phyloP scores from a whole-genome alignment of 345 rosid genomes.

The Theobroma cacao region DNA sequence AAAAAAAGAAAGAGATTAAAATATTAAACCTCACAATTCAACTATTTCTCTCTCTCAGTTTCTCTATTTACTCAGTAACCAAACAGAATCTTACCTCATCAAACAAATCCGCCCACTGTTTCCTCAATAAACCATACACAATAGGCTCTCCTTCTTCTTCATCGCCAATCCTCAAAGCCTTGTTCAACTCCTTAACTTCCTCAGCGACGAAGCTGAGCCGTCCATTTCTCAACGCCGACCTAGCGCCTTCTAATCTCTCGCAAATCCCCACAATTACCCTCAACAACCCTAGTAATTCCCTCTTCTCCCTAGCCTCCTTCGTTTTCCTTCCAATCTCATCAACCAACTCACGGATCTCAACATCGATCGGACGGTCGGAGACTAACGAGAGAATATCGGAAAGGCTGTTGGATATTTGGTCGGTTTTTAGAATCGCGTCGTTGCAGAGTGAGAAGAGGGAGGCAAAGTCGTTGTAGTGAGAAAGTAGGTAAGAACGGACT shows the following conservation, averaged over 20 bases:
- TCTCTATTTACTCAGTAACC: conserved; percentile 17
- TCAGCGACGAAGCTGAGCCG: conserved; percentile 69
- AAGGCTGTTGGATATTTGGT: conserved; percentile 40
- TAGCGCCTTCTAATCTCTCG: conserved; percentile 61
- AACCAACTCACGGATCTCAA: conserved; percentile 55
- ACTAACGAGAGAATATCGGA: conserved; percentile 48
- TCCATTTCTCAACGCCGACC: conserved; percentile 56
- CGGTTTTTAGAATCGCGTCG: conserved; percentile 59
- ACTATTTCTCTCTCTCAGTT: conserved; percentile 11
- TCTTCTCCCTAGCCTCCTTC: conserved; percentile 60
- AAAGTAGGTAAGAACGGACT: conserved; percentile 75
- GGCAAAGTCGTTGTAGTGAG: conserved; percentile 76
- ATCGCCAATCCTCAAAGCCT: conserved; percentile 61
- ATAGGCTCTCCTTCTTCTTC: conserved; percentile 71
- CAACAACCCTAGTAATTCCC: conserved; percentile 61
- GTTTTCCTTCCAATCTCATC: conserved; percentile 53
- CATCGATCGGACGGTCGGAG: conserved; percentile 61
- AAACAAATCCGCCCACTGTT: conserved; percentile 76
- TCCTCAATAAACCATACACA: conserved; percentile 63
- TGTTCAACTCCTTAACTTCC: conserved; percentile 66
- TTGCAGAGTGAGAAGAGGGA: conserved; percentile 74
- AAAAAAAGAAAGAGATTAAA: neutral
- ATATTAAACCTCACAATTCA: neutral
- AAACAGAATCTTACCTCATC: conserved; percentile 60
- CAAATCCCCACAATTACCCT: conserved; percentile 53